These are phyloP conservation scores for Colletotrichum chlorophyti DNA, from an alignment of 2,329 filamentous ascomycete genomes.

Conservation along the genomic window DNA sequence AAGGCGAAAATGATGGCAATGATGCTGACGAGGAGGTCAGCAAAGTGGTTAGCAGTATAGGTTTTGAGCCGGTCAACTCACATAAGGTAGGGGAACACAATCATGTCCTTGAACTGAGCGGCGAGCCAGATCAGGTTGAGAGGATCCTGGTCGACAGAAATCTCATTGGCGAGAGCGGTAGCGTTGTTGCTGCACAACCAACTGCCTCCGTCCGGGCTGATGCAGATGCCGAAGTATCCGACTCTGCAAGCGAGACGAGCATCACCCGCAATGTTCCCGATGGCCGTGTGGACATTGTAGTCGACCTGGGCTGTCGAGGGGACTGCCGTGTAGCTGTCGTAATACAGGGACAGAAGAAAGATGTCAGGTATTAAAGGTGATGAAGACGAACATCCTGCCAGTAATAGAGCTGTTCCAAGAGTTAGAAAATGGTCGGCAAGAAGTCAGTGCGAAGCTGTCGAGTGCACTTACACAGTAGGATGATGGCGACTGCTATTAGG, in stretches of 20 bases:
- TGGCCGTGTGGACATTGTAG: slow-evolving; percentile 84
- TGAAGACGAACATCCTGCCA: slow-evolving; percentile 96
- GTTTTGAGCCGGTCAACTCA: slow-evolving; percentile 52
- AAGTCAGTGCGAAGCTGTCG: not conserved
- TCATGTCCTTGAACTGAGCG: slow-evolving; percentile 96
- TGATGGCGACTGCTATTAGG: slow-evolving; percentile 90
- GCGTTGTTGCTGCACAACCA: slow-evolving; percentile 99
- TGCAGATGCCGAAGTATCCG: slow-evolving; percentile 97
- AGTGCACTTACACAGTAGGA: slow-evolving; percentile 90
- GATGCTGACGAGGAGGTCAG: slow-evolving; percentile 65
- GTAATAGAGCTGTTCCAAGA: slow-evolving; percentile 73
- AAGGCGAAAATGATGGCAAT: slow-evolving; percentile 98
- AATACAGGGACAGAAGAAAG: slow-evolving; percentile 98
- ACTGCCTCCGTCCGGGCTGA: slow-evolving; percentile 86
- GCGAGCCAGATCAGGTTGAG: slow-evolving; percentile 98
- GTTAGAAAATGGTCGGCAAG: not conserved
- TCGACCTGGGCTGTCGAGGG: slow-evolving; percentile 90
- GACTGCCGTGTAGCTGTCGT: slow-evolving; percentile 81
- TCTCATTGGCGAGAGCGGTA: slow-evolving; percentile 86
- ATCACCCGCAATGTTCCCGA: slow-evolving; percentile 86
- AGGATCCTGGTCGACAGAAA: slow-evolving; percentile 91
- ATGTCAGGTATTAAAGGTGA: slow-evolving; percentile 94
- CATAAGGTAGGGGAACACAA: slow-evolving; percentile 97
- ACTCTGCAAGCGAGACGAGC: slow-evolving; percentile 89
- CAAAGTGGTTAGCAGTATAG: not conserved